phyloP scores from a whole-genome alignment of 2,329 filamentous ascomycete species.

The Dryadomyces sulphureus region DNA sequence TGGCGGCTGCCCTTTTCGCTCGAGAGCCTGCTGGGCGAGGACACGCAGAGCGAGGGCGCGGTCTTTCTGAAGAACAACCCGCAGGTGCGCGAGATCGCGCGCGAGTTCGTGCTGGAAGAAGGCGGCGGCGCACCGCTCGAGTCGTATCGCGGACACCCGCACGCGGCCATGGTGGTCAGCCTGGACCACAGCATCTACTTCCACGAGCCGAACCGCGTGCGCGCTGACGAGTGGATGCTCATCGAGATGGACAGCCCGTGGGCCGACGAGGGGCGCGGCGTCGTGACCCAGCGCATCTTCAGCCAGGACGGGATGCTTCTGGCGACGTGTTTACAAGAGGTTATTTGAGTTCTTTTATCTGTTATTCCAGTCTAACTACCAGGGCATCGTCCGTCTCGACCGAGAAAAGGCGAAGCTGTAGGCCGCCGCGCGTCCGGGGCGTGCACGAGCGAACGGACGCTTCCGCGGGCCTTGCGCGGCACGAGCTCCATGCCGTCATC shows the following conservation, averaged over 20 bases:
- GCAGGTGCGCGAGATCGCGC: slow-evolving; percentile 24
- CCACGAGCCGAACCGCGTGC: slow-evolving; percentile 42
- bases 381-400: slow-evolving; percentile 3
- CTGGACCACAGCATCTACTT: slow-evolving; percentile 64
- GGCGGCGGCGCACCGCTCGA: slow-evolving; percentile 26
- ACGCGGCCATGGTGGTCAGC: slow-evolving; percentile 73
- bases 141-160: slow-evolving; percentile 30
- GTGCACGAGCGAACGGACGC: no score
- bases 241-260: slow-evolving; percentile 69
- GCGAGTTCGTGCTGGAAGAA: slow-evolving; percentile 24
- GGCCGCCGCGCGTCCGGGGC: not conserved
- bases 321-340: slow-evolving; percentile 72
- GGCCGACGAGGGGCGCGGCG: slow-evolving; percentile 61
- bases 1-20: slow-evolving; percentile 49
- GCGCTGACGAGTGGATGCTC: slow-evolving; percentile 63
- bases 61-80: slow-evolving; percentile 27
- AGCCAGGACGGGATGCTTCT: slow-evolving; percentile 55
- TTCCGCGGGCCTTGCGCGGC: no score
- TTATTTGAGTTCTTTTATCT: slow-evolving; percentile 11
- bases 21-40: slow-evolving; percentile 32
- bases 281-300: slow-evolving; percentile 65
- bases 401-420: slow-evolving; percentile 3
- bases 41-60: slow-evolving; percentile 18
- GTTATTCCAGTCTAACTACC: not conserved
- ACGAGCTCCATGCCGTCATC: no score